phyloP scores from a whole-genome alignment of 2,329 filamentous ascomycete genomes.

The Calcarisporium arbuscula region DNA sequence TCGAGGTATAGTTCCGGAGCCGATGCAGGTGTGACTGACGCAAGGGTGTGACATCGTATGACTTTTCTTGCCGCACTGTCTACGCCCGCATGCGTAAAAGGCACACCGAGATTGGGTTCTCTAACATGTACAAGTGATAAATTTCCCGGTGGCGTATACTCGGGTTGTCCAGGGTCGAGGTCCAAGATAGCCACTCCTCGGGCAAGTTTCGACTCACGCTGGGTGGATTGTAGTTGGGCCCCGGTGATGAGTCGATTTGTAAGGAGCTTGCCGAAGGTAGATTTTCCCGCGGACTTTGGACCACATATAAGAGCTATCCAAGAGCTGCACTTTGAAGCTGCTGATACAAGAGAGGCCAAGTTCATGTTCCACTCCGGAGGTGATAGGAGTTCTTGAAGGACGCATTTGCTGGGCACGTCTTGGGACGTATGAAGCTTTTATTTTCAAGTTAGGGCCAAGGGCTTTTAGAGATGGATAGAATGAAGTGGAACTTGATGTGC shows the following conservation, averaged over 20 bases:
- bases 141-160: constrained; percentile 64
- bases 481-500: constrained; percentile 14
- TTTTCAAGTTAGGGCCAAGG: too few relatives aligned
- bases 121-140: constrained; percentile 59
- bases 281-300: constrained; percentile 68
- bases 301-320: constrained; percentile 56
- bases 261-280: constrained; percentile 63
- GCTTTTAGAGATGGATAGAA: not conserved
- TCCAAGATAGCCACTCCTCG: constrained; percentile 56
- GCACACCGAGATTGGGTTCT: constrained; percentile 56
- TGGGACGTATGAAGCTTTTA: constrained; percentile 46
- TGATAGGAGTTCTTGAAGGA: constrained; percentile 49
- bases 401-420: constrained; percentile 42
- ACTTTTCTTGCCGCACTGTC: constrained; percentile 28
- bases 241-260: constrained; percentile 59
- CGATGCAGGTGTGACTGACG: constrained; percentile 56
- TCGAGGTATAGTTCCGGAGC: constrained; percentile 61
- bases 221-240: constrained; percentile 6
- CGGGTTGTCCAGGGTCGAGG: constrained; percentile 71
- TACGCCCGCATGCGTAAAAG: constrained; percentile 55
- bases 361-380: constrained; percentile 57
- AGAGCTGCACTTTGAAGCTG: constrained; percentile 25
- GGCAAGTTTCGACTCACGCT: constrained; percentile 7
- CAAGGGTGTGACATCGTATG: constrained; percentile 60
- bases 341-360: constrained; percentile 36